Conservation (phyloP, 805 yeast genomes). For the Ogataea saltuana region DNA sequence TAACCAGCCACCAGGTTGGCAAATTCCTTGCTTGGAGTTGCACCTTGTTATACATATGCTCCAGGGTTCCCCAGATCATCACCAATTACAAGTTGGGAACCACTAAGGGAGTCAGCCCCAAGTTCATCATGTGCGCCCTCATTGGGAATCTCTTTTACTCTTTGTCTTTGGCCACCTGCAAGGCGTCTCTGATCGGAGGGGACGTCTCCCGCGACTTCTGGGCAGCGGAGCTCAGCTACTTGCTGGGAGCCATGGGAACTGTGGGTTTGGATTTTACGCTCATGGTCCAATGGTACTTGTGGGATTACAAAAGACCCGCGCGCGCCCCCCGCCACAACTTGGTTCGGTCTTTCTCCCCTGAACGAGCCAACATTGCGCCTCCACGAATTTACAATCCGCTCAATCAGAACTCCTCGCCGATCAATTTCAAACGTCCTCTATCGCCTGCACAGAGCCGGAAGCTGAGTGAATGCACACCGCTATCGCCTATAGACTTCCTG, state of each 20-base stretch:
- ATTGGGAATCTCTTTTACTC: slow-evolving; percentile 53
- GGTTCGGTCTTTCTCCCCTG: slow-evolving; percentile 5
- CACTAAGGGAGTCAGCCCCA: slow-evolving; percentile 52
- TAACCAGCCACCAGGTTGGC: slow-evolving; percentile 27
- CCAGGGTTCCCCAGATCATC: slow-evolving; percentile 53
- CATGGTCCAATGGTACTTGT: slow-evolving; percentile 44
- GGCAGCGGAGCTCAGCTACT: slow-evolving; percentile 38
- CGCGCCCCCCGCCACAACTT: slow-evolving; percentile 4
- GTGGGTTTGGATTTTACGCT: slow-evolving; percentile 47
- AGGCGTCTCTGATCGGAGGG: slow-evolving; percentile 40
- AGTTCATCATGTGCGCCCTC: slow-evolving; percentile 50
- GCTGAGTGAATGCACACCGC: slow-evolving; percentile 35
- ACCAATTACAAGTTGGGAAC: slow-evolving; percentile 47
- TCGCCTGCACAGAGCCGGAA: slow-evolving; percentile 36
- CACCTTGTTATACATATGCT: slow-evolving; percentile 47
- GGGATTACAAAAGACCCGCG: slow-evolving; percentile 27
- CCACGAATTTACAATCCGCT: slow-evolving; percentile 7
- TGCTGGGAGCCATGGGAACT: slow-evolving; percentile 55
- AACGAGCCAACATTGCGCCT: slow-evolving; percentile 3
- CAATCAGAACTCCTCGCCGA: slow-evolving; percentile 14
- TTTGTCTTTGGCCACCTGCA: slow-evolving; percentile 46
- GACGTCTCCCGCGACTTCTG: slow-evolving; percentile 42
- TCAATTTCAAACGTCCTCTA: slow-evolving; percentile 28
- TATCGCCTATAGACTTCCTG: slow-evolving; percentile 39
- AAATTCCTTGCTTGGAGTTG: slow-evolving; percentile 51